phyloP scores from a whole-genome alignment of 306 rosid species.

The Quercus engelmannii region DNA sequence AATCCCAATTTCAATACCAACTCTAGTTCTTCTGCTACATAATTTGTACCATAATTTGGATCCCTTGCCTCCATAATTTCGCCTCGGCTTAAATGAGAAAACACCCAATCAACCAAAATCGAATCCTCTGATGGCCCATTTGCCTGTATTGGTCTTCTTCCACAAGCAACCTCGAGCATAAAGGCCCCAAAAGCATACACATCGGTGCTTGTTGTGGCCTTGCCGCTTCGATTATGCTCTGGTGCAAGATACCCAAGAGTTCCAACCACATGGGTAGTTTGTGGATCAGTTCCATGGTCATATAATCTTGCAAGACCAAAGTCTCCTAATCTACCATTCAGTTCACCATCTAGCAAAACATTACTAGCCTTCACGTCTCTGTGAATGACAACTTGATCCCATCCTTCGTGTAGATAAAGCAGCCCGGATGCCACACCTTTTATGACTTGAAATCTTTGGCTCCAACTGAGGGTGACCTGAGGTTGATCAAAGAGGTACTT shows the following conservation, averaged over 20 bases:
- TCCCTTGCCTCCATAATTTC: too few relatives aligned
- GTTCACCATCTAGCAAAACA: slow-evolving; percentile 27
- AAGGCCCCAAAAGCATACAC: slow-evolving; percentile 36
- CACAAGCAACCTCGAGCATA: slow-evolving; percentile 33
- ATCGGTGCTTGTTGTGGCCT: slow-evolving; percentile 26
- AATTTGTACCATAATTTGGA: too few relatives aligned
- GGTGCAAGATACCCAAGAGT: slow-evolving; percentile 37
- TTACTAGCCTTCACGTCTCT: slow-evolving; percentile 38
- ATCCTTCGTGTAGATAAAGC: slow-evolving; percentile 25
- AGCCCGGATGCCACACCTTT: slow-evolving; percentile 30
- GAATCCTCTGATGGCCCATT: background rate
- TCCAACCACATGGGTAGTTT: slow-evolving; percentile 29
- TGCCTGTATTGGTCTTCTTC: slow-evolving; percentile 31
- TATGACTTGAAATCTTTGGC: slow-evolving; percentile 25
- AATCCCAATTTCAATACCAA: too few relatives aligned
- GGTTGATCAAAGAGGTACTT: slow-evolving; percentile 20
- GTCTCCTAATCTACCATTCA: slow-evolving; percentile 29
- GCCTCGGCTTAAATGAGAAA: too few relatives aligned
- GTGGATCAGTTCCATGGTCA: slow-evolving; percentile 31
- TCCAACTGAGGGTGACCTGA: slow-evolving; percentile 18
- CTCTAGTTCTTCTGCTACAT: too few relatives aligned
- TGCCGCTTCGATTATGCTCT: slow-evolving; percentile 23
- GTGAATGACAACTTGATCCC: slow-evolving; percentile 38
- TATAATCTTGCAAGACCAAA: slow-evolving; percentile 37
- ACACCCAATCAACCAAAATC: too few relatives aligned